phyloP scores from a whole-genome alignment of 2,329 filamentous ascomycete species.

The Calonectria ilicicola region DNA sequence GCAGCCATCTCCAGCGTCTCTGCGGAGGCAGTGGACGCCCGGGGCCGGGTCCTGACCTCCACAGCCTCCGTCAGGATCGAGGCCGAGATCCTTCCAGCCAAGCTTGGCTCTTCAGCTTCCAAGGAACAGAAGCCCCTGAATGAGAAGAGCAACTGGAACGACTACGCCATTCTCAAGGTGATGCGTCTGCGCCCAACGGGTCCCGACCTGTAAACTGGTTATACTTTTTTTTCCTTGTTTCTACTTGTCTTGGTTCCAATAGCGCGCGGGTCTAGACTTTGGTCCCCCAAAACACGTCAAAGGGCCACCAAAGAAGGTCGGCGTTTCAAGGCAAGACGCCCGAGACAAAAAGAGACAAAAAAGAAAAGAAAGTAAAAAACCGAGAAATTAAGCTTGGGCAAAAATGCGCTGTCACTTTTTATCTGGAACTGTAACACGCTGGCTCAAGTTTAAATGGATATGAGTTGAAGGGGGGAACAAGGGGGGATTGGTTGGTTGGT shows the following conservation, averaged over 20 bases:
- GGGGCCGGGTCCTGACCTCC: constrained; percentile 34
- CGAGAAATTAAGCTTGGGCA: background rate
- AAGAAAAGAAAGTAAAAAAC: background rate
- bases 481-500: background rate
- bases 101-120: background rate
- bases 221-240: background rate
- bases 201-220: background rate
- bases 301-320: background rate
- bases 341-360: background rate
- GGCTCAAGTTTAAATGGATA: background rate
- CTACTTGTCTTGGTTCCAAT: background rate
- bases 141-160: constrained; percentile 12
- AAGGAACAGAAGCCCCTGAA: constrained; percentile 9
- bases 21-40: constrained; percentile 41
- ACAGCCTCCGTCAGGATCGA: constrained; percentile 38
- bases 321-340: background rate
- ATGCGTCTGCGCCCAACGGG: constrained; percentile 14
- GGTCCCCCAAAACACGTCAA: background rate
- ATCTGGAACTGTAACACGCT: background rate
- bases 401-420: background rate
- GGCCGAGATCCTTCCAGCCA: constrained; percentile 32
- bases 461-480: background rate
- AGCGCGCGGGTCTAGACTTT: background rate
- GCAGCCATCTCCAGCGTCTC: constrained; percentile 29
- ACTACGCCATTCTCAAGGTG: constrained; percentile 19